Evolutionary conservation across 2,329 filamentous ascomycete genomes (phyloP), one percentile per base, ranked within the genome.

Genomic region (Colletotrichum liriopes): DNA sequence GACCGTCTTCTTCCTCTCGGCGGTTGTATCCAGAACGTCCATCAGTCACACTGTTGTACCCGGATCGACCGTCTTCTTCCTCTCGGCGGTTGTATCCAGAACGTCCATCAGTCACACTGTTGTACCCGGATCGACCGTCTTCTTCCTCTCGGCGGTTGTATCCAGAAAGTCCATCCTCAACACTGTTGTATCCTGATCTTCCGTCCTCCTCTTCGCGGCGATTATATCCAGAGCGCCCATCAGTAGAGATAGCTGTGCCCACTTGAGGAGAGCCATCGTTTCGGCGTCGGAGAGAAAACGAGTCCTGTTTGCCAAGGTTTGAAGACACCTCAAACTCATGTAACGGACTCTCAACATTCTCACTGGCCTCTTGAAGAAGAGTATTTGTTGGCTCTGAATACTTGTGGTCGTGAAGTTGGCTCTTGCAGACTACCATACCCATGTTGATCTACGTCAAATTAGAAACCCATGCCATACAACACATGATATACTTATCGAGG

Each of bases 51-150:
- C 26, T 56, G 29, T 65, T 56, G 41, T 58, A 56, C 3, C 63
- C 63, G 1, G 63, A 65, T 2, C 39, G 39, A 0, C 52, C 52
- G 4, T 47, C 51, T 7, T 23, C 20, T 20, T 65, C 39, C 5
- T 52, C 60, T 1, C 52, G 41, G 6, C 63, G 52, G 11, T 65
- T 65, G 41, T 65, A 65, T 8, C 63, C 63, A 7, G 56, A 59
- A 2, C 56, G 39, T 5, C 61, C 61, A 11, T 54, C 49, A 5
- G 45, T 52, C 18, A 11, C 35, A 20, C 16, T 20, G 35, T 52
- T 63, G 32, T 52, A 63, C 3, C 45, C 60, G 23, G 60, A 63
- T 5, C 60, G 60, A 2, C 47, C 60, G 14, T 52, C 39, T 11
- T 43, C 37, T 3, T 18, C 37, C 23, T 26, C 23, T 26, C 23